These are phyloP conservation scores for Botryosphaeria dothidea DNA, from an alignment of 2,329 filamentous ascomycete genomes.

Conservation along the genomic window DNA sequence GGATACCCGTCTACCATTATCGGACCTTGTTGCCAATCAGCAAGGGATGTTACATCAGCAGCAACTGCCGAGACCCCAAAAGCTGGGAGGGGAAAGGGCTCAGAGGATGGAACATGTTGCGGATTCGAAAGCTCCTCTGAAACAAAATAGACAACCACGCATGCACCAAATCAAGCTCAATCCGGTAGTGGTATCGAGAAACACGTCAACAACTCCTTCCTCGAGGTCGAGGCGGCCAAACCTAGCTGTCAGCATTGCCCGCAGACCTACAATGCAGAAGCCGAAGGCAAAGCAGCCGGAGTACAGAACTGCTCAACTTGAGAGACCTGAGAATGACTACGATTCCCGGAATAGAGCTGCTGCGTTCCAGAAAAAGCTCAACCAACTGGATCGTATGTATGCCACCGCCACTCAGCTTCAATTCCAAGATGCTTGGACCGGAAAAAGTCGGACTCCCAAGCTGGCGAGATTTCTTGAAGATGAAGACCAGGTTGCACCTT, in stretches of 20 bases:
- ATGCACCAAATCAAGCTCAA: conserved; percentile 10
- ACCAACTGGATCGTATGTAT: conserved; percentile 32
- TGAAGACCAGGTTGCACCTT: conserved; percentile 28
- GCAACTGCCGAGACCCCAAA: conserved; percentile 2
- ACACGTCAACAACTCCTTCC: neutral
- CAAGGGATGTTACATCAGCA: conserved; percentile 20
- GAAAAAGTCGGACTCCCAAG: conserved; percentile 27
- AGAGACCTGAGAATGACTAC: conserved; percentile 43
- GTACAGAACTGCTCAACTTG: conserved; percentile 43
- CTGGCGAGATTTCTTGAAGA: conserved; percentile 36
- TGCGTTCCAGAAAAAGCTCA: conserved; percentile 39
- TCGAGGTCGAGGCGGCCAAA: neutral
- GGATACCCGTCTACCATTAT: conserved; percentile 23
- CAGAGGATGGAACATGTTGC: neutral
- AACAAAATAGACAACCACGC: neutral
- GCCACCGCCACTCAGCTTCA: conserved; percentile 4
- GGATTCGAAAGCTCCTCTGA: neutral
- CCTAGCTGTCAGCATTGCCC: neutral
- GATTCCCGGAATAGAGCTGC: conserved; percentile 35
- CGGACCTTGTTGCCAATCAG: conserved; percentile 25
- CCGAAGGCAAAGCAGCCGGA: conserved; percentile 15
- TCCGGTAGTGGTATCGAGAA: neutral
- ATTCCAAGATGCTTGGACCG: conserved; percentile 20
- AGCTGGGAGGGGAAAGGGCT: neutral
- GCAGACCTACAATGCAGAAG: neutral